Evolutionary conservation across 2,329 filamentous ascomycete species (phyloP), one percentile per base, ranked within the genome.

Genomic region (Exophiala sp.): DNA sequence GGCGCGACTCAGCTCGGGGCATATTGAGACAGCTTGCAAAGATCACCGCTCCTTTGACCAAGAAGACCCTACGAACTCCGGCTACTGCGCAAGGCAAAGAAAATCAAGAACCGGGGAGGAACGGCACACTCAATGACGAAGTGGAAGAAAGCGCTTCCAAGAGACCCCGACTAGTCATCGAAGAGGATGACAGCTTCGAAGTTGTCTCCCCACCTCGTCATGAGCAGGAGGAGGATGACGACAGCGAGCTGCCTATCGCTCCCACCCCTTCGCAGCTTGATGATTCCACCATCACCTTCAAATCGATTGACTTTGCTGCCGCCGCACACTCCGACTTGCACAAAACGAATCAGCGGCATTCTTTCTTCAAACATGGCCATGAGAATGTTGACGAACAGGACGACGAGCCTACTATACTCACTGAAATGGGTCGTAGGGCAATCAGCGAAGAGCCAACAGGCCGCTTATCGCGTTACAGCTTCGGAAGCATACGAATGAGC

Each of bases 1-100:
- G 62, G 68, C 78, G 59, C 38, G 79, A 82, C 63, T 82, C 80
- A 5, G 79, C 79, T 3, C 75, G 81, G 59, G 78, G 81, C 62
- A 73, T 79, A 21, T 64, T 82, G 48, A 71, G 74, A 44, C 76
- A 78, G 49, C 65, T 83, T 7, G 79, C 79, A 48, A 78, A 71
- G 72, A 71, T 78, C 77, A 69, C 82, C 44, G 78, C 78, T 1
- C 75, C 73, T 11, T 63, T 69, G n/a, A 76, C 74, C 2, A 68
- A 72, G 54, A 72, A 73, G 5, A 71, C 76, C 9, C 65, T 72
- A 36, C 75, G 75, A 3, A 79, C 79, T 5, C 77, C 78, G 1
- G 68, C 72, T 55, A 68, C 66, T 33, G 66, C 66, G 35, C 54
- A 40, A 55, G 55, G 46, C 29, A 64, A 59, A 44, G 60, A 58